Evolutionary conservation across 192 early-diverging fungal genomes (phyloP).

Genomic region (Paraglomus brasilianum): DNA sequence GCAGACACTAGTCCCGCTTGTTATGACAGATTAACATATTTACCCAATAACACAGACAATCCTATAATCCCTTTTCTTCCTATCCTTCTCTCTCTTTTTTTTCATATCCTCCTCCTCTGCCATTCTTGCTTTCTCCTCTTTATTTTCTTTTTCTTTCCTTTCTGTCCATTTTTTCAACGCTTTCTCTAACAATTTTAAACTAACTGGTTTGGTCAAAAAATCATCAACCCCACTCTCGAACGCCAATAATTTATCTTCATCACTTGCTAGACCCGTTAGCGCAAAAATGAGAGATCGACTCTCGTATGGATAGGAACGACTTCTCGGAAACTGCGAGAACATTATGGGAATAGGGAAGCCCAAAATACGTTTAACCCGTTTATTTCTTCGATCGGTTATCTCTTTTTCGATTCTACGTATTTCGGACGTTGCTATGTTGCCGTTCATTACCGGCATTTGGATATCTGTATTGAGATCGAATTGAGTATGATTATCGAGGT

Average conservation of each 20-base stretch:
- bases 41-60: too few species aligned
- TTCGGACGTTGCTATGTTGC: slow-evolving; percentile 42
- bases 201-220: slow-evolving; percentile 48
- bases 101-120: too few species aligned
- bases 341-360: not conserved
- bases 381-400: not conserved
- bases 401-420: slow-evolving; percentile 43
- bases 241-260: slow-evolving; percentile 41
- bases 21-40: too few species aligned
- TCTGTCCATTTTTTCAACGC: slow-evolving; percentile 17
- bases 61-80: too few species aligned
- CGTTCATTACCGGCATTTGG: slow-evolving; percentile 52
- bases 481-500: not conserved
- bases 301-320: not conserved
- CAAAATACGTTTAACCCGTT: not conserved
- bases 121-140: too few species aligned
- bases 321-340: not conserved
- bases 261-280: slow-evolving; percentile 42
- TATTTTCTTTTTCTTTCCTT: not conserved
- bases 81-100: too few species aligned
- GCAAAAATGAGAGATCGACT: slow-evolving; percentile 40
- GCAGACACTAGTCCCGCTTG: too few species aligned
- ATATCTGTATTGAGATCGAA: slow-evolving; percentile 30
- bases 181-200: slow-evolving; percentile 33
- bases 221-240: slow-evolving; percentile 48